Base-by-base conservation (phyloP, 2,329 filamentous ascomycete genomes). In the Ceratocystis colombiana region DNA sequence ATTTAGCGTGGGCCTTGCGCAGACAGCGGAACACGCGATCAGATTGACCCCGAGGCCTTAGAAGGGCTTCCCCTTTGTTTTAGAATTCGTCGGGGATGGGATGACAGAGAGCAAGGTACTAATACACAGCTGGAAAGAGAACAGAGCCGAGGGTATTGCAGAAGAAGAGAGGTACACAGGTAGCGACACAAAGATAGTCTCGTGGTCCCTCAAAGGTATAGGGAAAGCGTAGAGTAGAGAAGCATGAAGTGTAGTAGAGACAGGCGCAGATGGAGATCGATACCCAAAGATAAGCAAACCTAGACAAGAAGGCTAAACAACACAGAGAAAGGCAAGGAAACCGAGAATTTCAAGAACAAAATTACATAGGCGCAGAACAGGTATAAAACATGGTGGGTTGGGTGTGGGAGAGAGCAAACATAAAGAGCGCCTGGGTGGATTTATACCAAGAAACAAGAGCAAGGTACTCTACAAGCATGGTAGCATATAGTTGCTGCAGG, bases 311-410 rank as follows among this genome's bases (percentile, higher is more conserved):
- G 17, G 33, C 25, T 2, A n/a, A n/a, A 20, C 10, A 20, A 6
- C 17, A 37, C 8, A 20, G 3, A n/a, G 12, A 37, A 59, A n/a
- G 48, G 22, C 48, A 53, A 7, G 7, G 55, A 61, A 30, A 30
- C 7, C 1, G 1, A n/a, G 20, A 8, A 6, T 6, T 33, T 30
- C 5, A 59, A 57, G 25, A 30, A 64, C 30, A 59, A 64, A 62
- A 30, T 53, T n/a, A 28, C 37, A 15, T 33, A 37, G 66, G 41
- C 45, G 33, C 44, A 41, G 55, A 50, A 17, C 12, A 33, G 6
- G 50, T 22, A 63, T 37, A 55, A 64, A 55, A 50, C 65, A 64
- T 67, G 65, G n/a, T 48, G 61, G 65, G 61, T 41, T 48, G 62
- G 50, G 44, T 46, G 33, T 37, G 22, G 37, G 59, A 22, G 17